Percentiles rank a stretch among this genome's conserved stretches.
phyloP scores from a whole-genome alignment of 2,329 filamentous ascomycete genomes.

The Karstenula rhodostoma region DNA sequence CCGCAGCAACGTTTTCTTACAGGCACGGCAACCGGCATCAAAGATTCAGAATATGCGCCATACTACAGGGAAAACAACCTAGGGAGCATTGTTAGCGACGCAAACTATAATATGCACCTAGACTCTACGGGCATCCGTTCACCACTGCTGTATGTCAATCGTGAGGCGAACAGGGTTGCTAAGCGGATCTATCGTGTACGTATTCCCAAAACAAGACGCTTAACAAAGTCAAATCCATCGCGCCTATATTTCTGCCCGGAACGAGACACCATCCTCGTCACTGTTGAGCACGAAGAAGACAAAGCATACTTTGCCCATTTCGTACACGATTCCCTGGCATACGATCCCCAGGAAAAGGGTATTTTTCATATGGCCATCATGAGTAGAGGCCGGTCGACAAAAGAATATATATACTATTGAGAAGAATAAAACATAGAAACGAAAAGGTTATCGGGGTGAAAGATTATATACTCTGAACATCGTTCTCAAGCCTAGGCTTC shows the following conservation, averaged over 20 bases:
- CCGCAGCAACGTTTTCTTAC: too few relatives aligned
- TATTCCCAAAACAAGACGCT: not conserved
- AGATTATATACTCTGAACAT: too few relatives aligned
- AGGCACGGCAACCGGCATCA: too few relatives aligned
- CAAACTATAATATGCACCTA: conserved; percentile 14
- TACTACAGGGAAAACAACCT: conserved; percentile 17
- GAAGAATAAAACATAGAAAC: too few relatives aligned
- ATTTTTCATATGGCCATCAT: conserved; percentile 20
- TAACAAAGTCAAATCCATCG: not conserved
- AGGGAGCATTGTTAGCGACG: conserved; percentile 18
- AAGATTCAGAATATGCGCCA: conserved; percentile 1
- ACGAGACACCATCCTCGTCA: conserved; percentile 17
- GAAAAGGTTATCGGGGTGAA: too few relatives aligned
- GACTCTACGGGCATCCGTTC: conserved; percentile 13
- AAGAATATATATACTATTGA: too few relatives aligned
- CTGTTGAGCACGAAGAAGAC: conserved; percentile 13
- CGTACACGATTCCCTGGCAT: conserved; percentile 19
- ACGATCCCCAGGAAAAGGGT: conserved; percentile 17
- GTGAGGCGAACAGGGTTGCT: conserved; percentile 16
- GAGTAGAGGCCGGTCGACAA: too few relatives aligned
- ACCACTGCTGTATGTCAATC: conserved; percentile 16
- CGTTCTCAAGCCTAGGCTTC: too few relatives aligned
- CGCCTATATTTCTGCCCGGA: conserved; percentile 19
- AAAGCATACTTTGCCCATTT: conserved; percentile 18
- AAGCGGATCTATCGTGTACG: conserved; percentile 17